Base-by-base conservation (phyloP, 2,329 filamentous ascomycete genomes). In the Orbilia javanica region DNA sequence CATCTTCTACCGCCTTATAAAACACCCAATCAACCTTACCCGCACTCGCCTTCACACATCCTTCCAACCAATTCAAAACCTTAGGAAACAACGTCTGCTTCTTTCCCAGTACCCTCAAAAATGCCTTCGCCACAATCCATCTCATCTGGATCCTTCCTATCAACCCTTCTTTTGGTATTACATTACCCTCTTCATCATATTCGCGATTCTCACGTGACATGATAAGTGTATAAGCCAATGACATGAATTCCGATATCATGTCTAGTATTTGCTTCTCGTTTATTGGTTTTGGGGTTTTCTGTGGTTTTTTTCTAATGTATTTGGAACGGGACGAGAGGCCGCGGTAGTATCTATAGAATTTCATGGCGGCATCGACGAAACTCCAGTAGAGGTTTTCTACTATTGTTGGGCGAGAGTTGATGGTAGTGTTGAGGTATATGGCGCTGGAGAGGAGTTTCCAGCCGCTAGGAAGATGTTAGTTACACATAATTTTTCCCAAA, bases 391-490 rank as follows among this genome's bases (percentile, higher is more conserved):
- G 85, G 81, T 96, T 97, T n/a, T 85, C 84, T 3, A 95, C 86
- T 11, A 96, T 91, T 0, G 90, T 92, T 3, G 83, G 80, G 6
- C 88, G 83, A 2, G 90, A 88, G 85, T 98, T 98, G 85, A 95
- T 90, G 2, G 87, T 84, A 3, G 92, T 92, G 83, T 96, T 93
- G 81, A 93, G 91, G 83, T 93, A 92, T 90, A 96, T 94, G 62
- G 89, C 86, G 81, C 96, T 92, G 64, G 94, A 90, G 83, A 97
- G 93, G 65, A 96, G 90, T 83, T 94, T 94, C 86, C 98, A 93
- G 2, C 90, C 85, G 81, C 79, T 80, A 29, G 1, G 4, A 18
- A 29, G 44, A 22, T 22, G 34, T 70, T 55, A 73, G 71, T 15
- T 11, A 44, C 22, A 42, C 13, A 4, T 8, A 18, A 62, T 65